Percentiles rank a stretch among this genome's conserved stretches.
These are phyloP conservation scores for Globisporangium iwayamae DNA, from an alignment of 352 stramenopile genomes.

Conservation along the genomic window DNA sequence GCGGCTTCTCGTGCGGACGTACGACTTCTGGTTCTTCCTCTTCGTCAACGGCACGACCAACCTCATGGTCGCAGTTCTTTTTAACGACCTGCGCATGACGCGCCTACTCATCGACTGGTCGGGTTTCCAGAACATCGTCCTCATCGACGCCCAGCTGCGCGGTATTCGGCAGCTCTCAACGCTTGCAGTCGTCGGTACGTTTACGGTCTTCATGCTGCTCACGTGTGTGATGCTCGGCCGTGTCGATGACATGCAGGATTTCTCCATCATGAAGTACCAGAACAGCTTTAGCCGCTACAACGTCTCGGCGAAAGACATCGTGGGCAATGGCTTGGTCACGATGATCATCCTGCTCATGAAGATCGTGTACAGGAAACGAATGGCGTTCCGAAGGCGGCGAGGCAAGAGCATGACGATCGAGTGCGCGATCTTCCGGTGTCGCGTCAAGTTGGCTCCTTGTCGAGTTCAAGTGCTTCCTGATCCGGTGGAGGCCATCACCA, in stretches of 20 bases:
- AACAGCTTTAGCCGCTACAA: conserved; percentile 14
- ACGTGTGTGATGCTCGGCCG: conserved; percentile 21
- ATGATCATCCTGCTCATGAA: conserved; percentile 26
- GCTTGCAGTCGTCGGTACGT: conserved; percentile 7
- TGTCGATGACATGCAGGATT: conserved; percentile 16
- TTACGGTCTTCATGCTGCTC: conserved; percentile 22
- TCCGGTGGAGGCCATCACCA: not conserved
- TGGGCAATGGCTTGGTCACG: conserved; percentile 25
- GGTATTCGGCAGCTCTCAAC: conserved; percentile 20
- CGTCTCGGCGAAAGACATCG: conserved; percentile 17
- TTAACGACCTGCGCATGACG: conserved; percentile 25
- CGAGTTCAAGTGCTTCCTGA: not conserved
- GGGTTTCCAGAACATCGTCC: conserved; percentile 28
- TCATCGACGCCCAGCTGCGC: conserved; percentile 28
- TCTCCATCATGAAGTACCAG: conserved; percentile 18
- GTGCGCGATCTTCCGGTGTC: conserved; percentile 20
- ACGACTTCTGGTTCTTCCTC: conserved; percentile 45
- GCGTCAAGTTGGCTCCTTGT: conserved; percentile 11
- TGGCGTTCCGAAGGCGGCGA: conserved; percentile 12
- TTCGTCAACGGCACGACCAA: conserved; percentile 23
- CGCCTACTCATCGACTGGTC: conserved; percentile 27
- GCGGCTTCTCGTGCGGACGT: conserved; percentile 25
- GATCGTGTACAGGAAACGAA: conserved; percentile 26
- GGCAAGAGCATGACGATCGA: conserved; percentile 16
- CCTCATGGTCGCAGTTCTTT: conserved; percentile 23